Base-by-base conservation (phyloP, 371 early-diverging fungal genomes). In the Sporodiniella umbellata region DNA sequence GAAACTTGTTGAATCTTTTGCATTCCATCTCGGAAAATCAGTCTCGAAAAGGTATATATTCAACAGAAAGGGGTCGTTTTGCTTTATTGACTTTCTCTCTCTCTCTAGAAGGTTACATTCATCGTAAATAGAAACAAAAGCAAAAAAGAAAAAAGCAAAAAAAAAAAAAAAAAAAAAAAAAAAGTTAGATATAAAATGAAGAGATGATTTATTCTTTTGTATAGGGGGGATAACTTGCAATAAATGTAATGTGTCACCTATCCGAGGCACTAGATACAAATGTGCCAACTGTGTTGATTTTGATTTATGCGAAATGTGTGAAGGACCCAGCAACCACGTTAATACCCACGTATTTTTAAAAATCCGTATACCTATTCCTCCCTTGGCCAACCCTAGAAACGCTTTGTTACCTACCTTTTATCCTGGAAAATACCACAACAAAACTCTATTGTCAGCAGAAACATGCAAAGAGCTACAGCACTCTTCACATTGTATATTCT, bases 241-340 rank as follows among this genome's bases (percentile, higher is more conserved):
- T 70, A 86, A 87, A 64, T 97, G 98, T 60, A 79, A 81, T 10
- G 78, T 79, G 35, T 78, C 85, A 33, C 97, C 97, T 1, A 86
- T 97, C 46, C 82, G 94, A 17, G 98, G 98, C 1, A 70, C 85
- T 25, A 85, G 98, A 4, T 96, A 86, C 80, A 94, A 91, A 55
- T 97, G 98, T 59, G 87, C 88, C 33, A 93, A 95, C 53, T 97
- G 98, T 55, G 84, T 88, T 37, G 94, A 94, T 53, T 92, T 81
- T 58, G 98, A 97, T 74, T 62, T 97, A n/a, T 97, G 98, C 61
- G 93, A 93, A 60, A 69, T 79, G 26, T 97, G 96, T 62, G 95
- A 96, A 60, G 82, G 77, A 12, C 84, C 89, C 11, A 79, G 81
- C 21, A 73, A 64, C 0, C 98, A 97, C 60, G 44, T 66, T 19